phyloP scores from a whole-genome alignment of 495 filamentous ascomycete species.

The Hypomontagnella monticulosa region DNA sequence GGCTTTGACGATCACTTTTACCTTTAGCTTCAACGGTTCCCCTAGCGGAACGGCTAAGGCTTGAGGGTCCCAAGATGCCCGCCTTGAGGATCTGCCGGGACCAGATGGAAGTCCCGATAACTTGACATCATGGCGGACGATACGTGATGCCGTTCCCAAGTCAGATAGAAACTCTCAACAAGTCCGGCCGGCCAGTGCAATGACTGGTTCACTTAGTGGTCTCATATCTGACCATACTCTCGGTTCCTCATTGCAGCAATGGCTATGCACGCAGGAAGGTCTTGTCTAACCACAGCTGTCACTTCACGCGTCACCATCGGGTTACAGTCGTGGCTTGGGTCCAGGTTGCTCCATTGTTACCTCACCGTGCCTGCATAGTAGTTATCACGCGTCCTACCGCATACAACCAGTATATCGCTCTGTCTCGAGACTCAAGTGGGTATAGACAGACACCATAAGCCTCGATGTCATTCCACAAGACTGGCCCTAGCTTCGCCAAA shows the following conservation, averaged over 20 bases:
- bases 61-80: constrained; percentile 14
- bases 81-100: constrained; percentile 2
- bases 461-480: constrained; percentile 10
- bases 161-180: neutral
- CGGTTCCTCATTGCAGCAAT: constrained; percentile 10
- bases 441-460: constrained; percentile 30
- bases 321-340: constrained; percentile 39
- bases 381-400: neutral
- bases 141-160: constrained; percentile 9
- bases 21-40: constrained; percentile 21
- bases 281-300: constrained; percentile 17
- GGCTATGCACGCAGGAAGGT: constrained; percentile 21
- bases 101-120: constrained; percentile 4
- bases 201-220: constrained; percentile 6
- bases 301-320: constrained; percentile 15
- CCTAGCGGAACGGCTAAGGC: constrained; percentile 6
- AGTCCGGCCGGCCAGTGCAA: constrained; percentile 1
- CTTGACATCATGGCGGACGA: constrained; percentile 5
- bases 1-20: constrained; percentile 24
- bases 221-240: constrained; percentile 10
- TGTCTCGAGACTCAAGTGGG: constrained; percentile 16
- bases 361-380: constrained; percentile 24
- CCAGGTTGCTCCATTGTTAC: constrained; percentile 39
- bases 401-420: constrained; percentile 15
- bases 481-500: constrained; percentile 24